Evolutionary conservation across 108 stramenopile species (phyloP).

Genomic region (Fistulifera solaris): DNA sequence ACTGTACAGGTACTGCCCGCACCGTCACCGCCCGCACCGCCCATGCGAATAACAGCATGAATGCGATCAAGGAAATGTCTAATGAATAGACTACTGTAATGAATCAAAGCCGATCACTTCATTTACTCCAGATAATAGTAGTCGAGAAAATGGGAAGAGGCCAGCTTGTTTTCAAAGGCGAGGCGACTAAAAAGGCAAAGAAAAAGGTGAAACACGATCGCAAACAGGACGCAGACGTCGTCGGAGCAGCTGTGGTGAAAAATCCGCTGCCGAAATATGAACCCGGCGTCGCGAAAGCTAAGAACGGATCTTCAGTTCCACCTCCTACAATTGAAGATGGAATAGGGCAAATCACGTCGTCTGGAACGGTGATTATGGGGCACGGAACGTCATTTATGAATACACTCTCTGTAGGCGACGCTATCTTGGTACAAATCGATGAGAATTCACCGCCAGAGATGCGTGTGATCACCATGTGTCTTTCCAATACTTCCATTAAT

Average conservation of each 20-base stretch:
- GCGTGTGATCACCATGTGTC: constrained; percentile 70
- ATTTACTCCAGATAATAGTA: too few species aligned
- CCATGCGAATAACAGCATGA: too few species aligned
- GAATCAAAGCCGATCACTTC: too few species aligned
- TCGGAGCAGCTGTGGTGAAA: too few species aligned
- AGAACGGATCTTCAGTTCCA: constrained; percentile 1
- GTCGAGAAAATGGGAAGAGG: constrained; percentile 42
- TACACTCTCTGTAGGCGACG: constrained; percentile 58
- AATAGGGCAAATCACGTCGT: constrained; percentile 59
- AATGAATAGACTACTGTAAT: too few species aligned
- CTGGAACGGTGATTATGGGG: constrained; percentile 68
- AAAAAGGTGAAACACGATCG: constrained; percentile 31
- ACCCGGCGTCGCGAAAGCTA: constrained; percentile 2
- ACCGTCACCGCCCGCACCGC: too few species aligned
- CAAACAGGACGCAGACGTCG: not conserved
- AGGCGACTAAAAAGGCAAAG: constrained; percentile 50
- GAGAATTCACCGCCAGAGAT: constrained; percentile 34
- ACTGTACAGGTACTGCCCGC: too few species aligned
- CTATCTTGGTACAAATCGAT: constrained; percentile 32
- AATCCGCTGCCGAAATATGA: not conserved
- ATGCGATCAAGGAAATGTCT: too few species aligned
- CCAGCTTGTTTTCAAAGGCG: constrained; percentile 75
- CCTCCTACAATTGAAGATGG: constrained; percentile 39
- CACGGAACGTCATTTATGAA: constrained; percentile 48
- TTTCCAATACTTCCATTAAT: constrained; percentile 48